phyloP scores from a whole-genome alignment of 2,329 filamentous ascomycete species.

The Fusarium drepaniforme region DNA sequence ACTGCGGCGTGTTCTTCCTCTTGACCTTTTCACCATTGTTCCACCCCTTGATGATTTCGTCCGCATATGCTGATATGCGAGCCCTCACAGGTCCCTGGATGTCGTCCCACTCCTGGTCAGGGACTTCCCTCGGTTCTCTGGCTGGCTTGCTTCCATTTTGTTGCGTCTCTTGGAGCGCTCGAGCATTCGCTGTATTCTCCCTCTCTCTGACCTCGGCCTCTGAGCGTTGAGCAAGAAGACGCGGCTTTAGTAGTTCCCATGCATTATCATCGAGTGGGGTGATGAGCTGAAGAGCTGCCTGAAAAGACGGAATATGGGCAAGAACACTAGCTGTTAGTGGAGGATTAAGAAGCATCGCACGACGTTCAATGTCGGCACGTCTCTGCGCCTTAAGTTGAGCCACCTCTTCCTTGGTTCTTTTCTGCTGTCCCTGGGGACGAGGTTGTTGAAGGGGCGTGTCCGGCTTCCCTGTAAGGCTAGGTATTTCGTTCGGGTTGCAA shows the following conservation, averaged over 20 bases:
- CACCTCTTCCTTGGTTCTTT: constrained; percentile 72
- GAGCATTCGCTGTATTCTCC: constrained; percentile 49
- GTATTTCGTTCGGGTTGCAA: constrained; percentile 6
- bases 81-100: constrained; percentile 75
- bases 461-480: background rate
- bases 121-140: constrained; percentile 60
- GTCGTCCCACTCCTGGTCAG: constrained; percentile 79
- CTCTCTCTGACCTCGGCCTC: constrained; percentile 72
- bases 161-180: constrained; percentile 50
- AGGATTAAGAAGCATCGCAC: constrained; percentile 74
- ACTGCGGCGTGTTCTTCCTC: constrained; percentile 73
- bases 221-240: constrained; percentile 73
- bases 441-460: constrained; percentile 12
- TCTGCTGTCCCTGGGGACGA: constrained; percentile 46
- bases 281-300: constrained; percentile 78
- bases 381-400: constrained; percentile 73
- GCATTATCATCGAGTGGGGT: constrained; percentile 75
- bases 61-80: constrained; percentile 74
- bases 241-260: constrained; percentile 77
- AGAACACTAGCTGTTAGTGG: constrained; percentile 73
- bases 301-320: constrained; percentile 79
- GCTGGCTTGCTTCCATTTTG: background rate
- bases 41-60: constrained; percentile 79
- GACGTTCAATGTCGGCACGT: constrained; percentile 77
- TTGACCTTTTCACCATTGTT: constrained; percentile 71